A percentile compares a stretch with the other conserved stretches of the same genome.
These are phyloP conservation scores for Chernovozyma sophiae-reginae DNA, from an alignment of 1,139 yeast species.

Conservation along the genomic window DNA sequence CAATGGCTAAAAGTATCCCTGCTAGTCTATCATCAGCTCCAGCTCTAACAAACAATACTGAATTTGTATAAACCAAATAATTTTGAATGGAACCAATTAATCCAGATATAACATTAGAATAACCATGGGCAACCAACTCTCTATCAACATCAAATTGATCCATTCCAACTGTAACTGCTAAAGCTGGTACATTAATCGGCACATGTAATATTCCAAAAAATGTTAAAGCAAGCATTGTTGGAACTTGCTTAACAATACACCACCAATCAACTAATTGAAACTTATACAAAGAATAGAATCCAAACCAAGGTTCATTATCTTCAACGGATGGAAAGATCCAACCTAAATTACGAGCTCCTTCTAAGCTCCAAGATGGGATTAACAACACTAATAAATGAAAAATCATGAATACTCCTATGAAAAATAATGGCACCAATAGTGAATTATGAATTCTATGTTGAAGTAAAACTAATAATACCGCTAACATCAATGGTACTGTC, in stretches of 20 bases:
- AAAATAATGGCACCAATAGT: constrained; percentile 74
- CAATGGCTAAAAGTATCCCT: constrained; percentile 79
- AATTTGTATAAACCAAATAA: constrained; percentile 90
- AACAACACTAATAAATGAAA: constrained; percentile 67
- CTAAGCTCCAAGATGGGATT: constrained; percentile 63
- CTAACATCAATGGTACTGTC: constrained; percentile 64
- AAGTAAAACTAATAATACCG: constrained; percentile 55
- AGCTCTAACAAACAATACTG: constrained; percentile 84
- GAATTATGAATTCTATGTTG: constrained; percentile 70
- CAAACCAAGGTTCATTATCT: constrained; percentile 80
- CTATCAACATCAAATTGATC: constrained; percentile 87
- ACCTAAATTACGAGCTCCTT: constrained; percentile 62
- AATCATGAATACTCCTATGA: constrained; percentile 61
- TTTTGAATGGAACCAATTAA: constrained; percentile 84
- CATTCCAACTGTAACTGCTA: constrained; percentile 86
- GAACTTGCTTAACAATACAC: constrained; percentile 64
- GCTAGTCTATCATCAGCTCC: constrained; percentile 91
- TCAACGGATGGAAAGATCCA: constrained; percentile 79
- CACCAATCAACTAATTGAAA: constrained; percentile 71
- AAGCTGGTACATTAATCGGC: constrained; percentile 95
- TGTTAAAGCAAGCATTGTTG: constrained; percentile 92
- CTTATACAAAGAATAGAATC: constrained; percentile 70
- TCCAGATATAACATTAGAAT: constrained; percentile 87
- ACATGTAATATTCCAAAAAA: constrained; percentile 95
- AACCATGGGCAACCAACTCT: constrained; percentile 92